Base-by-base conservation (phyloP, 2,329 filamentous ascomycete genomes). In the Parastagonospora avenae region DNA sequence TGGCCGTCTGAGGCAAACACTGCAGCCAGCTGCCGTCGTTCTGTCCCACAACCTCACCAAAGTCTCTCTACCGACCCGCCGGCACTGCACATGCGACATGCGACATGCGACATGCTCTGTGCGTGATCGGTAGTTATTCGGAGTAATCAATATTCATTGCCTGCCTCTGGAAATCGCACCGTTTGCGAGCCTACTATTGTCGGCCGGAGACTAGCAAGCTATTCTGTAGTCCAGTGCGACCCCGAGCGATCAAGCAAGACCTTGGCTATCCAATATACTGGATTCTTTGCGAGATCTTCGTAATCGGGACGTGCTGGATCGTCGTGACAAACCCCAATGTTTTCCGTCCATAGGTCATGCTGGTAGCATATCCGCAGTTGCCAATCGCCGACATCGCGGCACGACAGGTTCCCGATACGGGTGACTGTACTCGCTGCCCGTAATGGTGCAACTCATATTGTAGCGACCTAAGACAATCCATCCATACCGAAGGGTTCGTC, bases 1-100 rank as follows among this genome's bases (percentile, higher is more conserved):
- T 51, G 45, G 50, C 55, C 50, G 57, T 60, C 52, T 59, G 52
- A 54, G 45, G 60, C 63, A 68, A 67, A 65, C 64, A 66, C 57
- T 48, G 57, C 67, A 70, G 65, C 66, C 58, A 59, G 57, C 52
- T 60, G 53, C 53, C 61, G 58, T 59, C 62, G 41, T 60, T 53
- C 53, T 63, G 61, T 68, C 52, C 56, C 60, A 66, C 64, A 44
- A 29, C 54, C 16, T 59, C 51, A 54, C 47, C 62, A 50, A 55
- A 52, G 55, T 48, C 42, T 54, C 51, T 57, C 48, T 63, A 59
- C 63, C 66, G 52, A 48, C 24, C 19, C 35, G 28, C 57, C 49
- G 62, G 66, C 50, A 51, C 52, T 39, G 46, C 48, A 31, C 52
- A 36, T 24, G 19, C 19, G 19, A 24, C 46, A 33, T 24, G 19